Evolutionary conservation across 192 early-diverging fungal species (phyloP), one percentile per base, ranked within the genome.

Genomic region (Obelidium mucronatum): DNA sequence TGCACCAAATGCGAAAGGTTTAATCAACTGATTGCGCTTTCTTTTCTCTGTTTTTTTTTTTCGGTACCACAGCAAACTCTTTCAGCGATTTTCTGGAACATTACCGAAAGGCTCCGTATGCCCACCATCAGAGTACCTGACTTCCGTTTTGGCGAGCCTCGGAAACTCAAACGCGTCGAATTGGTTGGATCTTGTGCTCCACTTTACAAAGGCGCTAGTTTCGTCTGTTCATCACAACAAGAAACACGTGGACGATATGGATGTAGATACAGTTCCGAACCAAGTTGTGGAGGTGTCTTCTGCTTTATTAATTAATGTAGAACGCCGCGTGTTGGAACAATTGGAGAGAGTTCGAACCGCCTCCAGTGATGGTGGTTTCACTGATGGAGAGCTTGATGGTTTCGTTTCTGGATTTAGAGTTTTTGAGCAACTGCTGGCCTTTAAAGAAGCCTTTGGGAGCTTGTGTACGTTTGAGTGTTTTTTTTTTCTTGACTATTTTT

Each of bases 361-460:
- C 13, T 15, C 58, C 1, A 28, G 24, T 28, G 15, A 26, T 17
- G 30, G n/a, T 24, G 58, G 33, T 28, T 17, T 26, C 8, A 19
- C 44, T 48, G 8, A 15, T 15, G n/a, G n/a, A n/a, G 44, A 48
- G 24, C 58, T 60, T 60, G 58, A 66, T 37, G 34, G 40, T 19
- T 40, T 19, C 64, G 40, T 66, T n/a, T 68, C 62, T 24, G 62
- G n/a, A 24, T 17, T 44, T 22, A 36, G 42, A 22, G 44, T 68
- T 13, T 68, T 68, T 44, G 67, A 68, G 30, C 67, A 68, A 44
- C n/a, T 68, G 67, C 11, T 68, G 39, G 8, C 31, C 11, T 68
- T 68, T 44, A 52, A 52, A 31, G 67, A 48, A 30, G 40, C 15
- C 5, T 42, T 19, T 1, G 62, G 62, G 15, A 30, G 19, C 5